phyloP scores from a whole-genome alignment of 768 basidiomycete genomes.

The Rhizopogon salebrosus region DNA sequence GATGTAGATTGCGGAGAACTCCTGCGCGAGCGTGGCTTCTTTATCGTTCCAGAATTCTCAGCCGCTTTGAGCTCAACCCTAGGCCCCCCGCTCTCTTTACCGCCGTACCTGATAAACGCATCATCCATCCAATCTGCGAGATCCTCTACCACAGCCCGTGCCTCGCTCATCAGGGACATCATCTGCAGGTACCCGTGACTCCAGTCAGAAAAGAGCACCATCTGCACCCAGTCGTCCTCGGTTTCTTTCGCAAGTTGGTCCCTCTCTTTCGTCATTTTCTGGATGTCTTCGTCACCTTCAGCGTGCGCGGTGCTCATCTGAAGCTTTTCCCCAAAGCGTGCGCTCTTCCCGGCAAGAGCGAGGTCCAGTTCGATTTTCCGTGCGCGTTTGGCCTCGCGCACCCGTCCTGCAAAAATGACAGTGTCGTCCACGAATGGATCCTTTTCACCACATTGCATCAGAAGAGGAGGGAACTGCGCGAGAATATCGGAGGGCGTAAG shows the following conservation, averaged over 20 bases:
- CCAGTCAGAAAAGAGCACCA: slow-evolving; percentile 93
- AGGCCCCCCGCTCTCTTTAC: slow-evolving; percentile 21
- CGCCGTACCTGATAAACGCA: slow-evolving; percentile 46
- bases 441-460: slow-evolving; percentile 95
- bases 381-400: slow-evolving; percentile 91
- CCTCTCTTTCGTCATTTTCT: slow-evolving; percentile 50
- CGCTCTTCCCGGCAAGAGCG: slow-evolving; percentile 54
- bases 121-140: slow-evolving; percentile 90
- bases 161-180: slow-evolving; percentile 81
- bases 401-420: slow-evolving; percentile 89
- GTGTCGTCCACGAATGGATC: slow-evolving; percentile 97
- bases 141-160: slow-evolving; percentile 70
- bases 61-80: slow-evolving; percentile 12
- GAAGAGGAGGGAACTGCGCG: slow-evolving; percentile 88
- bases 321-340: slow-evolving; percentile 55
- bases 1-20: slow-evolving; percentile 15
- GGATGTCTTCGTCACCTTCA: slow-evolving; percentile 24
- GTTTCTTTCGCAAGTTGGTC: slow-evolving; percentile 59
- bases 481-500: slow-evolving; percentile 79
- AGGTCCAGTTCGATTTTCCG: slow-evolving; percentile 71
- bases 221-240: slow-evolving; percentile 93
- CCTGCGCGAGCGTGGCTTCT: slow-evolving; percentile 22
- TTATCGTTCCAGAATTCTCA: slow-evolving; percentile 7
- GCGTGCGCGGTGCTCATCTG: slow-evolving; percentile 50
- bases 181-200: slow-evolving; percentile 97